phyloP scores from a whole-genome alignment of 805 yeast genomes.

The Zygosaccharomyces pseudorouxii region DNA sequence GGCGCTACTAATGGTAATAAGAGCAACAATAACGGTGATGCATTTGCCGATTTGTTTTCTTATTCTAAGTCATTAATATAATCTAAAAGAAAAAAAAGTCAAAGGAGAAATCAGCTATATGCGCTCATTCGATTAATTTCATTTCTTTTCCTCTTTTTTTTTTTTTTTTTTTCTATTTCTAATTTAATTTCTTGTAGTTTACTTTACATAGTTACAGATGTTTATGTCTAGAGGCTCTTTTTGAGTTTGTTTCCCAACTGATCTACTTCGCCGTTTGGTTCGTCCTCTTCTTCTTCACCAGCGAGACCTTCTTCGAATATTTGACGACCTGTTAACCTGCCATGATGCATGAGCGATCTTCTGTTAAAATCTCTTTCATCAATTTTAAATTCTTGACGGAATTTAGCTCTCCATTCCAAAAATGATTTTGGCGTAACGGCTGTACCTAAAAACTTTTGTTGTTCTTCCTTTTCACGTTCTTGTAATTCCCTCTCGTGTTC shows the following conservation, averaged over 20 bases:
- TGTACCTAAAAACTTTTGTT: conserved; percentile 86
- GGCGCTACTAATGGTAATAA: conserved; percentile 7
- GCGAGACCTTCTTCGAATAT: conserved; percentile 89
- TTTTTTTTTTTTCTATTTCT: neutral
- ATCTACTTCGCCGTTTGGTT: conserved; percentile 26
- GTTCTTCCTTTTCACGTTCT: conserved; percentile 74
- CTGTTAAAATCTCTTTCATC: conserved; percentile 55
- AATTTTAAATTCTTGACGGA: conserved; percentile 67
- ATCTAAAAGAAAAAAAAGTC: neutral
- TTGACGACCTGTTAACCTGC: conserved; percentile 80
- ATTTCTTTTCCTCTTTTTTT: neutral
- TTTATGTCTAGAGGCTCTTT: conserved; percentile 4
- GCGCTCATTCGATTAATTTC: neutral
- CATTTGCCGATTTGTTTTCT: conserved; percentile 31
- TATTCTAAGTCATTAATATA: conserved; percentile 32
- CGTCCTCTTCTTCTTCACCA: conserved; percentile 57
- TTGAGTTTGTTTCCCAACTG: conserved; percentile 13
- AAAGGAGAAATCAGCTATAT: neutral
- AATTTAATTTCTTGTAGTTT: neutral
- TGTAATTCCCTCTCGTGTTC: conserved; percentile 53
- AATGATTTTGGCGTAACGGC: conserved; percentile 79
- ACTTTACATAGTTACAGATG: conserved; percentile 6
- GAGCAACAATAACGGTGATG: conserved; percentile 20
- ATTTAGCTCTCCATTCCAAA: conserved; percentile 62
- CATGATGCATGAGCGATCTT: conserved; percentile 56